Evolutionary conservation across 2,329 filamentous ascomycete genomes (phyloP), one percentile per base, ranked within the genome.

Genomic region (Bipolaris gigantea): DNA sequence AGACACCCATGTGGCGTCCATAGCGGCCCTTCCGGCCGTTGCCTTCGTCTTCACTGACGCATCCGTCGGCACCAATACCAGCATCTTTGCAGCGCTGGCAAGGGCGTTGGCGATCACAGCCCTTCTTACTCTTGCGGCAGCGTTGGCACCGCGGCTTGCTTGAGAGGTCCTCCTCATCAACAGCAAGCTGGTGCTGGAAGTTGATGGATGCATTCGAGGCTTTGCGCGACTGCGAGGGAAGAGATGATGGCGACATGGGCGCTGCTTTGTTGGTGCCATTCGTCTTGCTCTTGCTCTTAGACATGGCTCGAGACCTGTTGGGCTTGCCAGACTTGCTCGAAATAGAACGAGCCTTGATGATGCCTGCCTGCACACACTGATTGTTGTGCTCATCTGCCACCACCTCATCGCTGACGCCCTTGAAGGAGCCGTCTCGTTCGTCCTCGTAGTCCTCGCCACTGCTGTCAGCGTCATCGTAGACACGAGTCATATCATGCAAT

Each of bases 61-160:
- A 99, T 61, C 93, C 90, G 64, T 97, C 94, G 55, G 91, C 86
- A 53, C 89, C 89, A 66, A 99, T 90, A 18, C 94, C 94, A 39
- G 94, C 94, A 77, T 99, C 94, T 74, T 92, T 91, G 85, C 94
- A 99, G 60, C 94, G 86, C 51, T 92, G 90, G 71, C 94, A 99
- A 25, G 94, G 94, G 35, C 94, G 88, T 77, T 97, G 94, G 54
- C 94, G 88, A 78, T 99, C 94, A 73, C 94, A 99, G 11, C 94
- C 94, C 79, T 99, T 99, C 83, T 99, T 99, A 79, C 93, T 97
- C 85, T 99, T 99, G 69, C 94, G 89, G 81, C 94, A 99, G 54
- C 94, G 89, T 75, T 99, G 94, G 80, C 94, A 99, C 59, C 94
- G 92, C 52, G 94, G 94, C 78, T 97, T 97, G 62, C 89, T 92